Base-by-base conservation (phyloP, 306 rosid genomes). In the Arachis hypogaea region DNA sequence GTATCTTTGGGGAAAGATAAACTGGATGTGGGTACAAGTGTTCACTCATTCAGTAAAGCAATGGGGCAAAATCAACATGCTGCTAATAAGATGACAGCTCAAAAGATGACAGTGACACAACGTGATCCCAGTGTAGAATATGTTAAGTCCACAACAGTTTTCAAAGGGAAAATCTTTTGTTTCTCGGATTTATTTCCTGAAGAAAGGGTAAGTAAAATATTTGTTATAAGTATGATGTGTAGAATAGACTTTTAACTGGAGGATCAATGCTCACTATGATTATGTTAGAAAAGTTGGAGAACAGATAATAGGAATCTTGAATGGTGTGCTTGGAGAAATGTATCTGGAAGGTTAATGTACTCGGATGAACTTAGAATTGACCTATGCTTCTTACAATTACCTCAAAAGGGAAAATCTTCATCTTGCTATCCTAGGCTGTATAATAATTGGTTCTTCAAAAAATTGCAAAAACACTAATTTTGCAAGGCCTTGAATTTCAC, bases 111-210 rank as follows among this genome's bases (percentile, higher is more conserved):
- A 63, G 84, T 50, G 78, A 58, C 41, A 63, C 88, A 70, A 46
- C 81, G 41, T 57, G 85, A 86, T 52, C 68, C 85, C 68, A 42
- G 62, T 71, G 71, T 82, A 80, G 85, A 81, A 72, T 76, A 79
- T 42, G 80, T 69, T 68, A 93, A 81, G 77, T 64, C 84, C 58
- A 81, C 90, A 66, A 67, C 82, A 63, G 86, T 88, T 54, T 93
- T 89, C 76, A 74, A 64, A 64, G 96, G 91, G 72, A 86, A 77
- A 86, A 68, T 59, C 58, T 93, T 91, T 77, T 59, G 88, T 71
- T 91, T 93, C 78, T 91, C 97, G 56, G 82, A 71, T 81, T 83
- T 84, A 68, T 91, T 89, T 83, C 97, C 97, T 66, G 93, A 85
- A 64, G 94, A 88, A 47, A 85, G 82, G 88, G 98, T 91, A 81